Base-by-base conservation (phyloP, 768 basidiomycete genomes). In the Leccinum uliginosum region DNA sequence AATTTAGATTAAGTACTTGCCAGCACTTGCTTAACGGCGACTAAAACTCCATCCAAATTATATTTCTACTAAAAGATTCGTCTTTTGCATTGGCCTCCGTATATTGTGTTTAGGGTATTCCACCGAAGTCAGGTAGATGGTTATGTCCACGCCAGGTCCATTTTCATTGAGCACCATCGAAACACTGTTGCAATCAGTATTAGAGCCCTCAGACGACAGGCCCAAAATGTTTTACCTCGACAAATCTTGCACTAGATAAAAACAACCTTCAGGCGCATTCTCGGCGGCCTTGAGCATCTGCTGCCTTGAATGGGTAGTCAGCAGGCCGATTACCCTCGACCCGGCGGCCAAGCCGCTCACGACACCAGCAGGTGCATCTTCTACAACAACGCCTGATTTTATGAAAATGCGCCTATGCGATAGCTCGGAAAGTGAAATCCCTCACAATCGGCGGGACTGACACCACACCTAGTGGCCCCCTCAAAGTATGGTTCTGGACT, bases 401-500 rank as follows among this genome's bases (percentile, higher is more conserved):
- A 38, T 52, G 50, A 65, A 43, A 50, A 57, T 66, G 32, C n/a
- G 53, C 27, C 14, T 17, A 23, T 19, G 35, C 12, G 17, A 43
- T 35, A n/a, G n/a, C 9, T 38, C 48, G 35, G 14, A 48, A 30
- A 35, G 23, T 38, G 32, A n/a, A 40, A 46, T 19, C 14, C 44
- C 69, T 65, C 51, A 71, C 65, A 69, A 21, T 62, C 57, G 17
- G 47, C 50, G 12, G 87, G 81, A 46, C 82, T 77, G 21, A 87
- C 83, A 2, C 82, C 80, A 62, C 87, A 85, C 58, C 77, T 77
- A 67, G 86, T 74, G 21, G 94, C 93, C 10, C 93, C 95, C 44
- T 88, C 80, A 35, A 97, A 75, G 74, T 96, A 98, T 1, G 95
- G 95, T 63, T 95, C 94, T 10, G 95, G 93, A 65, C 85, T 84